These are phyloP conservation scores for Leccinum uliginosum DNA, from an alignment of 768 basidiomycete genomes.

Conservation along the genomic window DNA sequence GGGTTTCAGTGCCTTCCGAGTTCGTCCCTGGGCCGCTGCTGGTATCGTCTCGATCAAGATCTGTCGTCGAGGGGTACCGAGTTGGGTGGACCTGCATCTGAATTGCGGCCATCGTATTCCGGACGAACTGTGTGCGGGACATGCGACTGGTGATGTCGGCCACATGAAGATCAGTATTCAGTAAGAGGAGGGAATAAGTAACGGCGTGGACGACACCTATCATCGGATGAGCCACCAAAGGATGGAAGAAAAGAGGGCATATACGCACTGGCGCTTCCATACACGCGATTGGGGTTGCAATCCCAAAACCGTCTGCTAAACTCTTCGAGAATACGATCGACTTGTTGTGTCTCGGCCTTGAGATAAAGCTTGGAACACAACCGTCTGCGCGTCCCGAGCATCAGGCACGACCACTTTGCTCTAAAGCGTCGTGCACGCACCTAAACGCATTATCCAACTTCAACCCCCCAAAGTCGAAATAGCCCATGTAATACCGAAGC, in stretches of 20 bases:
- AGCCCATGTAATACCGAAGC: slow-evolving; percentile 76
- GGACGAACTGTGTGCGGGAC: slow-evolving; percentile 89
- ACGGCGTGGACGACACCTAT: slow-evolving; percentile 93
- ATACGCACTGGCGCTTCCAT: slow-evolving; percentile 76
- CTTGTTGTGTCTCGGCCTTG: slow-evolving; percentile 96
- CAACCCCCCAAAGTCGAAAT: slow-evolving; percentile 82
- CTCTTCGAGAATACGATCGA: slow-evolving; percentile 91
- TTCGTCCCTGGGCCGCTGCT: slow-evolving; percentile 53
- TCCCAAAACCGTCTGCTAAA: slow-evolving; percentile 91
- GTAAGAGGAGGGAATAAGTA: slow-evolving; percentile 84
- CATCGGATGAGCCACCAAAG: slow-evolving; percentile 3
- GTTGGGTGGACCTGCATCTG: slow-evolving; percentile 68
- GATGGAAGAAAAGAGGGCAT: background rate
- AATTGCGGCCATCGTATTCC: slow-evolving; percentile 86
- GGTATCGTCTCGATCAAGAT: slow-evolving; percentile 62
- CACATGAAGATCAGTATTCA: slow-evolving; percentile 97
- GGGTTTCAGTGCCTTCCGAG: slow-evolving; percentile 55
- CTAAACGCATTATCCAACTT: slow-evolving; percentile 88
- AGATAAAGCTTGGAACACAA: slow-evolving; percentile 90
- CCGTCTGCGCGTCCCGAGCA: slow-evolving; percentile 41
- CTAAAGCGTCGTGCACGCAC: slow-evolving; percentile 35
- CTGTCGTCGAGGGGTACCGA: slow-evolving; percentile 52
- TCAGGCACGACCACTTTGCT: background rate
- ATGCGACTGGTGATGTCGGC: slow-evolving; percentile 86
- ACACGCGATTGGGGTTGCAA: slow-evolving; percentile 78